Evolutionary conservation across 208 protist species (phyloP), one percentile per base, ranked within the genome.

Genomic region (Trypanosoma cruzi): DNA sequence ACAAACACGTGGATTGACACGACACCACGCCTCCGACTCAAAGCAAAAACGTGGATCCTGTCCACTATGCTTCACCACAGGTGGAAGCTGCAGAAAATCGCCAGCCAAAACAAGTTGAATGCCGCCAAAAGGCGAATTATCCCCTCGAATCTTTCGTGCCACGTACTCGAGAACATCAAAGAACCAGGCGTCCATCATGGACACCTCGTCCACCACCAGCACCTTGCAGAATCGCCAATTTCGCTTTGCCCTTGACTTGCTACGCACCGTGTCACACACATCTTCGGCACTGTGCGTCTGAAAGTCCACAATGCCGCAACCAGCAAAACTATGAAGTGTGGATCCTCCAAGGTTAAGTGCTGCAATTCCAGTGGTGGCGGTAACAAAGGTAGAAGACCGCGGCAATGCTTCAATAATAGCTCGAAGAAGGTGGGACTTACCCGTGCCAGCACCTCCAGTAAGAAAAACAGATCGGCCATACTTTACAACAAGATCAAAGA

Each of bases 21-120:
- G 42, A 26, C 75, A 56, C 91, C 91, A 96, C 46, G 85, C 68
- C 58, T 80, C 62, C 2, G 81, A 77, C 68, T 93, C 85, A 79
- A 96, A 96, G 71, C 88, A 93, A 66, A 89, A 93, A 18, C 54
- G 71, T n/a, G 62, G 4, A 32, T 46, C 52, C 13, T 59, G 24
- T 10, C 34, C 32, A 16, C 50, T 40, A 18, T 79, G 53, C 40
- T 77, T 80, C 42, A 56, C 61, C 14, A 97, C 85, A 10, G 92
- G 92, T 2, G 89, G 88, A 44, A 98, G 79, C 81, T 98, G 93
- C 13, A 97, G 80, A 66, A 98, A 98, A 68, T 98, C 95, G 24
- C 95, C 95, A 4, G 84, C 94, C 42, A 97, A 73, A 42, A 98
- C 81, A 13, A 98, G 64, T 80, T 97, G 95, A 52, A 98, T 92